Base-by-base conservation (phyloP, 345 rosid species). In the Acer saccharum region DNA sequence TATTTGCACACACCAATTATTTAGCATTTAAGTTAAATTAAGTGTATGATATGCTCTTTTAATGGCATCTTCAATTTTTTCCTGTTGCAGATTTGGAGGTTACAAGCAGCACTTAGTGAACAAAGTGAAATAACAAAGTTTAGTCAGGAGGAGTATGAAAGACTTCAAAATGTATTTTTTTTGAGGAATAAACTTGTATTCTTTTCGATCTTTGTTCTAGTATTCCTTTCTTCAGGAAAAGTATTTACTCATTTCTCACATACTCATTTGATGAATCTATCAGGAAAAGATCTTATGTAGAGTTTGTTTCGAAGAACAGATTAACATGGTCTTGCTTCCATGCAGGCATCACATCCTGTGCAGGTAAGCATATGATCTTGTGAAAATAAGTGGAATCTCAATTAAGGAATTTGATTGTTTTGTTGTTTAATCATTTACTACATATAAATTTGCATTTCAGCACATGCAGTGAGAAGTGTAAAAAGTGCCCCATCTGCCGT, bases 241-340 rank as follows among this genome's bases (percentile, higher is more conserved):
- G 32, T 60, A 54, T 17, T 16, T n/a, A 2, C 43, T 52, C 13
- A 1, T 1, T 79, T 68, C 68, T 41, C 13, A 61, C 52, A 29
- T 23, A 7, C 61, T 64, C 21, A 75, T 73, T 66, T 21, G 20
- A 66, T 81, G 69, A 55, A 68, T 80, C 76, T 81, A 55, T 54
- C 92, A 95, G 98, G 98, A 92, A 74, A 95, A 88, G 84, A 92
- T 93, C 64, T 90, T 95, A 7, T 93, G 97, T 70, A 84, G 95
- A 89, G 81, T 93, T 76, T 95, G 98, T 88, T 95, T 93, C 18
- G 97, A 91, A 86, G 97, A 89, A 70, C 94, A 94, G 14, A 95
- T 95, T 69, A 84, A 87, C 17, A 67, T 87, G 23, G 95, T 95
- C 76, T 83, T 90, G 67, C 94, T 95, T 69, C 98, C 98, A 8